Conservation (phyloP, 2,329 filamentous ascomycete species). For the Phialemoniopsis sp. region DNA sequence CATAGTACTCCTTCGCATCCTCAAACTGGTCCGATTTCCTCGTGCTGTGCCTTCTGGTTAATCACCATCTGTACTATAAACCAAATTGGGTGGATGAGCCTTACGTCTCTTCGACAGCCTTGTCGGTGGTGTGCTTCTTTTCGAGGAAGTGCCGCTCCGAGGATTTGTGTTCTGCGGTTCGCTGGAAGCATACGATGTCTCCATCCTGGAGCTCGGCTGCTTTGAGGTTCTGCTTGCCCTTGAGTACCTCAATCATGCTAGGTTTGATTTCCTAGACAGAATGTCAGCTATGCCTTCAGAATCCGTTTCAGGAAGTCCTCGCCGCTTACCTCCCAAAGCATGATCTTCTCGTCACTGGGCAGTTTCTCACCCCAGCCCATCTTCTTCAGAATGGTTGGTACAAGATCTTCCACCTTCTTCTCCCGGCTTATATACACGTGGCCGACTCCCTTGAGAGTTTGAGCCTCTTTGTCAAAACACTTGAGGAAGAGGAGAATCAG, state of each 20-base stretch:
- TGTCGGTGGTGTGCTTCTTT: conserved; percentile 33
- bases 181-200: conserved; percentile 94
- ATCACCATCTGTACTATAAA: no score
- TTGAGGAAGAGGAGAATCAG: conserved; percentile 86
- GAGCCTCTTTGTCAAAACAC: conserved; percentile 76
- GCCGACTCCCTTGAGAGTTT: conserved; percentile 71
- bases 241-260: conserved; percentile 93
- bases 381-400: conserved; percentile 69
- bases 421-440: conserved; percentile 85
- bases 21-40: conserved; percentile 50
- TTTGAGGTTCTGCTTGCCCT: conserved; percentile 83
- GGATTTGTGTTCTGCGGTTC: conserved; percentile 45
- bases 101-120: conserved; percentile 26
- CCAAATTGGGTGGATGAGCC: conserved; percentile 2
- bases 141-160: conserved; percentile 24
- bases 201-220: conserved; percentile 95
- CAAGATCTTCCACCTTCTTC: conserved; percentile 83
- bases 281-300: no score
- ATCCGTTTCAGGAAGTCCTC: no score
- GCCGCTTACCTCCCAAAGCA: conserved; percentile 75
- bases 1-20: conserved; percentile 85
- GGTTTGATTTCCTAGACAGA: conserved; percentile 79
- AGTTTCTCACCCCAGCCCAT: conserved; percentile 85
- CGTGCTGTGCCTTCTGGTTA: conserved; percentile 5
- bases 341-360: conserved; percentile 53